A percentile compares a stretch with the other conserved stretches of the same genome.
Conservation (phyloP, 1,284 basidiomycete genomes). For the Trichosporon coremiiforme region DNA sequence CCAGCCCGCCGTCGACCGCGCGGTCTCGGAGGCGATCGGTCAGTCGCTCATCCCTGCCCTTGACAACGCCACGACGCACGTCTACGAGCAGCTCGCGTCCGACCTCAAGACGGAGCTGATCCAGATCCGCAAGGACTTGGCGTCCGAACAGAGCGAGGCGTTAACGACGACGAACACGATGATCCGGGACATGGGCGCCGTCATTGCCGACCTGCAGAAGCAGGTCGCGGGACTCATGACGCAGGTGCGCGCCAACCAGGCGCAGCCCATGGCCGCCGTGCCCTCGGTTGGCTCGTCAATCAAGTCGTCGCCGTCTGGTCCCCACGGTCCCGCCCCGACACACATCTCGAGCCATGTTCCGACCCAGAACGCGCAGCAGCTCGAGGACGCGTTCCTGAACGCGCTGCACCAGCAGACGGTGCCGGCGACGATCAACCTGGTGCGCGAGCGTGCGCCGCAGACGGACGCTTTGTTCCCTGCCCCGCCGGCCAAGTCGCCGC, state of each 20-base stretch:
- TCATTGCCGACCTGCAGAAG: slow-evolving; percentile 38
- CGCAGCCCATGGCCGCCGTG: background rate
- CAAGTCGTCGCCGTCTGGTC: slow-evolving; percentile 10
- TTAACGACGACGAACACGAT: slow-evolving; percentile 28
- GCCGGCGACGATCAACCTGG: slow-evolving; percentile 34
- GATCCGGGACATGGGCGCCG: slow-evolving; percentile 33
- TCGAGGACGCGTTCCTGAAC: slow-evolving; percentile 44
- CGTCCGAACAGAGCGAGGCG: slow-evolving; percentile 31
- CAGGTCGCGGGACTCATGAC: slow-evolving; percentile 38
- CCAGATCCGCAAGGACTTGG: slow-evolving; percentile 40
- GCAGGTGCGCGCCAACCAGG: slow-evolving; percentile 29
- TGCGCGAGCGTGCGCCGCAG: slow-evolving; percentile 33
- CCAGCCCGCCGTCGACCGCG: slow-evolving; percentile 39
- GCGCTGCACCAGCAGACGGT: slow-evolving; percentile 33
- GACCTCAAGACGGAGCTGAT: slow-evolving; percentile 50
- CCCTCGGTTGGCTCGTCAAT: slow-evolving; percentile 16
- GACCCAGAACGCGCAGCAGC: slow-evolving; percentile 18
- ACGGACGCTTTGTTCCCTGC: slow-evolving; percentile 33
- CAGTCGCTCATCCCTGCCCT: slow-evolving; percentile 41
- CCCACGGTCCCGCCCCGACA: slow-evolving; percentile 15
- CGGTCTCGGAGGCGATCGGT: slow-evolving; percentile 37
- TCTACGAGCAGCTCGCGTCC: slow-evolving; percentile 40
- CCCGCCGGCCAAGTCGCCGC: slow-evolving; percentile 27
- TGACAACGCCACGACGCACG: slow-evolving; percentile 26
- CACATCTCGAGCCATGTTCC: slow-evolving; percentile 23